phyloP scores from a whole-genome alignment of 2,329 filamentous ascomycete genomes.

The Pyrenophora tritici-repentis region DNA sequence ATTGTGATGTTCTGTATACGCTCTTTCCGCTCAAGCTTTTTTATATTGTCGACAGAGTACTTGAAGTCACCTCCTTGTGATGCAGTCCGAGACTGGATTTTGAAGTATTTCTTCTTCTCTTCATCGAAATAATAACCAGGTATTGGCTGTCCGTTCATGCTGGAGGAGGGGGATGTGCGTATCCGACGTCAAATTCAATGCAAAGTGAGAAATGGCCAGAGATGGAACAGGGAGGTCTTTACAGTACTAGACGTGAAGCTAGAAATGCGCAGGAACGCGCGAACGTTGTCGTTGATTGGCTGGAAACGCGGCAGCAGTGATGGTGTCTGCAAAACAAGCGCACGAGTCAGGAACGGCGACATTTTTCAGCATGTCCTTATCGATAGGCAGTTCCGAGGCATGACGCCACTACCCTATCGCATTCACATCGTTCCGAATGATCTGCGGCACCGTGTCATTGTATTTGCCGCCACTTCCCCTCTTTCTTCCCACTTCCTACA shows the following conservation, averaged over 20 bases:
- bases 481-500: background rate
- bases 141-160: conserved; percentile 50
- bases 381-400: conserved; percentile 26
- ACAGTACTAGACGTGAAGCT: background rate
- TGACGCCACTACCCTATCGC: conserved; percentile 29
- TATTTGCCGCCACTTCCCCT: conserved; percentile 18
- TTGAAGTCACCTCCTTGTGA: conserved; percentile 43
- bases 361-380: conserved; percentile 14
- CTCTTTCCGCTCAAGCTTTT: conserved; percentile 41
- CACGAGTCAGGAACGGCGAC: conserved; percentile 25
- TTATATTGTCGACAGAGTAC: conserved; percentile 51
- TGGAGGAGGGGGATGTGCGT: background rate
- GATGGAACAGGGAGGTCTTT: background rate
- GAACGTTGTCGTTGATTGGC: background rate
- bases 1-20: conserved; percentile 14
- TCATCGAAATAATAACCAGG: conserved; percentile 56
- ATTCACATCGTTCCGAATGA: conserved; percentile 21
- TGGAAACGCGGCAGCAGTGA: background rate
- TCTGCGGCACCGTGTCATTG: background rate
- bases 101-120: conserved; percentile 58
- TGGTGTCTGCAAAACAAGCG: background rate
- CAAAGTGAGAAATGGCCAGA: background rate
- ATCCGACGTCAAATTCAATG: background rate
- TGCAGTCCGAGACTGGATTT: conserved; percentile 46
- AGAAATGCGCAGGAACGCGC: background rate